Base-by-base conservation (phyloP, 169 alveolate species). In the Eimeria sp. region DNA sequence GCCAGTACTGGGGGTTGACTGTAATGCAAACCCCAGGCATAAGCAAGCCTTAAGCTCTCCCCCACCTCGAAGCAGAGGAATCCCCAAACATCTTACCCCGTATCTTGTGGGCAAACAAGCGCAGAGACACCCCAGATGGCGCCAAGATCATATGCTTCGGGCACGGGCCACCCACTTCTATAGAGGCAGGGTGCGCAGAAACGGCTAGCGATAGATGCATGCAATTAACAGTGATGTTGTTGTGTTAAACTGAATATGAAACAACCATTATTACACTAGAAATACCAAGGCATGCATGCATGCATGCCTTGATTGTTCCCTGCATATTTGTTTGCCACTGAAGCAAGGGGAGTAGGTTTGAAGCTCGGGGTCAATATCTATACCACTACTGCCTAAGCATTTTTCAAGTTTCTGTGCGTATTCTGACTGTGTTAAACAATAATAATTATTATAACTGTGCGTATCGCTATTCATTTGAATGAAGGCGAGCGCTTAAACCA, bases 21-120 rank as follows among this genome's bases (percentile, higher is more conserved):
- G 99, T 95, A 98, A 97, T 94, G 98, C 98, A 33, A 98, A 98
- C 90, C 98, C 98, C 56, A 96, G 99, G 60, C 99, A 98, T 95
- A 97, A 98, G 85, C 99, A 98, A 93, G 98, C 98, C 64, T 90
- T 98, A 87, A 97, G 98, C 2, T 97, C 97, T 62, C 98, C 99
- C 2, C 97, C 99, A 1, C 99, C 98, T 20, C 97, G 98, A 23
- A 97, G 98, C 80, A 95, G 99, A 76, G 99, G 99, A 66, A 97
- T 98, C n/a, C 99, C 99, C 18, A 98, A 97, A 68, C 98, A 98
- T 91, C 97, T 98, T 64, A 95, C 96, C 77, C 98, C 98, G 33
- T 98, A 96, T 80, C 97, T 98, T 68, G 96, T 97, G 58, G 98
- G 98, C 56, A 97, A 97, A 62, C 99, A 98, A 91, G 96, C 97